Evolutionary conservation across 2,329 filamentous ascomycete genomes (phyloP), one percentile per base, ranked within the genome.

Genomic region (Diaporthe vaccinii): DNA sequence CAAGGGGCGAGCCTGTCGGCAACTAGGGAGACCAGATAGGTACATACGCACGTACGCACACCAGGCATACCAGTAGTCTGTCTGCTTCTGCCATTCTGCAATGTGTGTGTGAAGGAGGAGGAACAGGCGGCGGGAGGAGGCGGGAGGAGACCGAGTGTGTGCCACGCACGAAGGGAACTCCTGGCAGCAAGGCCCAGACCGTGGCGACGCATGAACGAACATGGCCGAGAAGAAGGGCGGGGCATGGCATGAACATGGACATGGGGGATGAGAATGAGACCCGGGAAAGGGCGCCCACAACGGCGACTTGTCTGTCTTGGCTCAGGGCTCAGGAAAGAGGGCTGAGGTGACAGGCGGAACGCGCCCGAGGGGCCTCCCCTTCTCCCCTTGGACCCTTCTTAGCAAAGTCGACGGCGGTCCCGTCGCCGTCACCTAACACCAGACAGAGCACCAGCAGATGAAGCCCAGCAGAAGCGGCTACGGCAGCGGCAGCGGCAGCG

Each of bases 271-370:
- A 68, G 65, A 22, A 36, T 34, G 34, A 20, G 31, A 68, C 46
- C 62, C 46, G 22, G 28, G 20, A 39, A 25, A 10, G 14, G 31
- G 44, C 46, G 44, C 14, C 17, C 49, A 41, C 65, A 55, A 41
- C 28, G 65, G 65, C 49, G 46, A 69, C n/a, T 39, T 39, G 34
- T 69, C 36, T 69, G 61, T 44, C 36, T 39, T n/a, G 34, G 46
- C 25, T 25, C n/a, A 36, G 49, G 65, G 65, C 65, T 69, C 49
- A 69, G 51, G 34, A 69, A 28, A 41, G 49, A 69, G 65, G 65
- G 65, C 65, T 69, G 62, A 67, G 62, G 20, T 51, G 49, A 69
- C 49, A 51, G 65, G 65, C 46, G 36, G 51, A 25, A 15, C 65
- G 44, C 46, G 46, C 65, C 65, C 62, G 36, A 39, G 36, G 36